These are phyloP conservation scores for Acanthamoeba lenticulata DNA, from an alignment of 208 protist genomes.

Conservation along the genomic window DNA sequence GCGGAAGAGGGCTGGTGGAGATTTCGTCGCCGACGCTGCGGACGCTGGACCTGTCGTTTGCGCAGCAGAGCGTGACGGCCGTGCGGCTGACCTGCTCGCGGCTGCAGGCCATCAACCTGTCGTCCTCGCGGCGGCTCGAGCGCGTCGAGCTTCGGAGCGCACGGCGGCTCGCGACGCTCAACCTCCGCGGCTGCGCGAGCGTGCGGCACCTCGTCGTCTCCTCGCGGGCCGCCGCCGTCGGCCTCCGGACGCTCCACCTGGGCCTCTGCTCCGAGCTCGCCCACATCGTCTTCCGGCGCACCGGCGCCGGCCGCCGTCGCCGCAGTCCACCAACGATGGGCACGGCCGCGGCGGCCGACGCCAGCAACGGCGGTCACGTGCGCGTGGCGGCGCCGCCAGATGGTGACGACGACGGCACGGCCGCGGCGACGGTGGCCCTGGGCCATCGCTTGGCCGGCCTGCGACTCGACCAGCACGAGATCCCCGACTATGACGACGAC, in stretches of 20 bases:
- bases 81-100: background rate
- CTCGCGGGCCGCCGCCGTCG: background rate
- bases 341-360: background rate
- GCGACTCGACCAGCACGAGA: background rate
- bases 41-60: slow-evolving; percentile 9
- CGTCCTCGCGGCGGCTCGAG: background rate
- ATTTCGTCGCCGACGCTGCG: background rate
- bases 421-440: background rate
- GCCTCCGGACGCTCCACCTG: background rate
- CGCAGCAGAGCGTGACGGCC: background rate
- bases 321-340: background rate
- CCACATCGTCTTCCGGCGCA: background rate
- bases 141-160: slow-evolving; percentile 21
- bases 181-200: background rate
- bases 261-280: background rate
- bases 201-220: background rate
- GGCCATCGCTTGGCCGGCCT: background rate
- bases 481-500: background rate
- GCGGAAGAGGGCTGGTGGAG: background rate
- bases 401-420: background rate
- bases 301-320: background rate
- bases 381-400: background rate
- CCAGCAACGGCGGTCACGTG: no score
- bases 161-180: background rate
- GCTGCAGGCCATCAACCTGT: slow-evolving; percentile 35